Evolutionary conservation across 805 yeast genomes (phyloP).

Genomic region (Sungouiozyma intestinalis): DNA sequence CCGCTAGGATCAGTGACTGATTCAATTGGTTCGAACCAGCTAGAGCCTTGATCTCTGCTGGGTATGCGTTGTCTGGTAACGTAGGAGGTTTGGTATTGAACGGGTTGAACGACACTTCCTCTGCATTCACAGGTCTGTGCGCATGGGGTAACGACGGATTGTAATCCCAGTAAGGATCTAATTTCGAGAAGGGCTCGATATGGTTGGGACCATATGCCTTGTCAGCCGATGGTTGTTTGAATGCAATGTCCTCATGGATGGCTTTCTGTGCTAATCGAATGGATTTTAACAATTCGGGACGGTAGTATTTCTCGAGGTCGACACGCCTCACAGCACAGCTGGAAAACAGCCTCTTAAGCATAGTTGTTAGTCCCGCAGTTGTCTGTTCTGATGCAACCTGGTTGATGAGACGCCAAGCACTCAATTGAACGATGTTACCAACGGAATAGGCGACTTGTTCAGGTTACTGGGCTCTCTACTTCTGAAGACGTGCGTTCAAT

Average conservation of each 20-base stretch:
- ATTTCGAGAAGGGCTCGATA: conserved; percentile 56
- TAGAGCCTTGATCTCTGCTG: conserved; percentile 4
- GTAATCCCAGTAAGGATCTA: conserved; percentile 71
- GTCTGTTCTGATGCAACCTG: neutral
- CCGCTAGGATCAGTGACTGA: conserved; percentile 29
- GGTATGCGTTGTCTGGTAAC: conserved; percentile 6
- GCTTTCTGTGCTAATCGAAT: conserved; percentile 72
- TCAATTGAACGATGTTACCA: too few relatives aligned
- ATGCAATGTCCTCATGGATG: conserved; percentile 39
- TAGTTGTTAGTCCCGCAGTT: neutral
- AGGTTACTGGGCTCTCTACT: too few relatives aligned
- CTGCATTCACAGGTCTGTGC: conserved; percentile 16
- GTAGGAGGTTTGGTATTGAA: conserved; percentile 14
- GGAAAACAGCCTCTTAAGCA: conserved; percentile 17
- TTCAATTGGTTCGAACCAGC: conserved; percentile 8
- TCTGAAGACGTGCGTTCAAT: too few relatives aligned
- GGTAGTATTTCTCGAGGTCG: conserved; percentile 51
- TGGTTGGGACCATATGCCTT: conserved; percentile 54
- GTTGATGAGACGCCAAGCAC: too few relatives aligned
- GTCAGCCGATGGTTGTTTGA: neutral
- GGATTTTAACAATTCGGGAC: conserved; percentile 70
- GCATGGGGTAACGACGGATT: conserved; percentile 24
- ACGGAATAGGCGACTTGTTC: too few relatives aligned
- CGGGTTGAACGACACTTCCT: conserved; percentile 6
- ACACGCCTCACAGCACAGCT: conserved; percentile 8